Evolutionary conservation across 176 grass and related monocot genomes (phyloP).

Genomic region (Bolboschoenus planiculmis): DNA sequence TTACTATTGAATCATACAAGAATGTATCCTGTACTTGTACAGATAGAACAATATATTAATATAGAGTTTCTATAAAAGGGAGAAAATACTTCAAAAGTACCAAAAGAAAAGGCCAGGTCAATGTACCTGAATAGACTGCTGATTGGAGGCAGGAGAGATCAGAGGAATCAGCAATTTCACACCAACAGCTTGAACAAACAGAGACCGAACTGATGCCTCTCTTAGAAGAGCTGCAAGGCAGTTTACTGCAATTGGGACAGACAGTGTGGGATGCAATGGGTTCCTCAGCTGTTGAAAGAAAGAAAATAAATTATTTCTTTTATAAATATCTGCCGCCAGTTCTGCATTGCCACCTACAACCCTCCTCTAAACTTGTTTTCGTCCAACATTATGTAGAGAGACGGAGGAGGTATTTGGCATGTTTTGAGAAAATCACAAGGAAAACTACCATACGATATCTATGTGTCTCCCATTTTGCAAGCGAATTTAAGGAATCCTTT

Average conservation of each 20-base stretch:
- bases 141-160: constrained; percentile 79
- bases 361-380: not conserved
- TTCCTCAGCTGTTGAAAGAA: constrained; percentile 73
- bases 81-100: not conserved
- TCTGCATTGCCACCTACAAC: too few species aligned
- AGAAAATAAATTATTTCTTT: too few species aligned
- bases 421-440: not conserved
- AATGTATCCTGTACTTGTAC: not conserved
- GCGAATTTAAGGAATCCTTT: not conserved
- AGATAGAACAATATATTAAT: not conserved
- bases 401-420: not conserved
- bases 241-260: constrained; percentile 66
- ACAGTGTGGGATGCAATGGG: constrained; percentile 63
- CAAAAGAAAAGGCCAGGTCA: not conserved
- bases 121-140: constrained; percentile 90
- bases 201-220: constrained; percentile 54
- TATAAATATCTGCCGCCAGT: too few species aligned
- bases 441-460: not conserved
- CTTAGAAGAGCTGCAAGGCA: constrained; percentile 56
- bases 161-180: constrained; percentile 84
- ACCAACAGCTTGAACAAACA: constrained; percentile 84
- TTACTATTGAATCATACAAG: not conserved
- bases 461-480: not conserved
- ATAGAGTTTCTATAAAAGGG: not conserved
- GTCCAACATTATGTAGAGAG: not conserved